A percentile compares a stretch with the other conserved stretches of the same genome.
Conservation (phyloP, 2,329 filamentous ascomycete genomes). For the Rutstroemia sydowiana region DNA sequence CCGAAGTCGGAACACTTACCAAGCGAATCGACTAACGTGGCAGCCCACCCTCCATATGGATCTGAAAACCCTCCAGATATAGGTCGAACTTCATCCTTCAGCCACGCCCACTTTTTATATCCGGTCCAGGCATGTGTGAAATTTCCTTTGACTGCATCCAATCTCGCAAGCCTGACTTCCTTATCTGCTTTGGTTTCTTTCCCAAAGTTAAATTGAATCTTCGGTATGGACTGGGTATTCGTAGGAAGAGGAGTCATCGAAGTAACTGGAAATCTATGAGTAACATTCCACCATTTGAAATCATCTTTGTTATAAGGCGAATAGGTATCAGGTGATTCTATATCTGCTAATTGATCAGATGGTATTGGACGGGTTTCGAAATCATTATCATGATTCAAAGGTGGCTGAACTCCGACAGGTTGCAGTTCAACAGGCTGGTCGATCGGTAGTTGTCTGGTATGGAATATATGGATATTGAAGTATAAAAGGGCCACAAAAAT, state of each 20-base stretch:
- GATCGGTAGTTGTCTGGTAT: not conserved
- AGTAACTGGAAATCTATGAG: conserved; percentile 9
- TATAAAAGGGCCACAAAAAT: not conserved
- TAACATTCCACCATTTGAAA: conserved; percentile 4
- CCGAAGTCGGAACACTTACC: not conserved
- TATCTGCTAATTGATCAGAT: too few species aligned
- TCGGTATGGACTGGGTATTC: conserved; percentile 10
- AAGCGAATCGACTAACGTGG: conserved; percentile 64
- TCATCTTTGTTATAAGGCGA: conserved; percentile 32
- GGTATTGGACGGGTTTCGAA: too few species aligned
- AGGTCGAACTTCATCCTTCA: conserved; percentile 77
- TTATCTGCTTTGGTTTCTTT: conserved; percentile 10
- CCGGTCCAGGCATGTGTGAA: conserved; percentile 57
- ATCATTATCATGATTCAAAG: too few species aligned
- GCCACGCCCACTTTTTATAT: conserved; percentile 73
- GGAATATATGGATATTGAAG: not conserved
- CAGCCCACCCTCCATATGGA: conserved; percentile 85
- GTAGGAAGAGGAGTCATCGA: conserved; percentile 9
- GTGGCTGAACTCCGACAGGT: not conserved
- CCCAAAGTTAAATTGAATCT: conserved; percentile 19
- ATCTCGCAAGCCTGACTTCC: conserved; percentile 11
- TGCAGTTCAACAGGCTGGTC: not conserved
- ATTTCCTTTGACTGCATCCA: conserved; percentile 17
- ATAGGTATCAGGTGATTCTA: too few species aligned
- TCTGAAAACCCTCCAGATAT: conserved; percentile 59